phyloP scores from a whole-genome alignment of 1,284 basidiomycete species.

The Microbotryum silenes-acaulis region DNA sequence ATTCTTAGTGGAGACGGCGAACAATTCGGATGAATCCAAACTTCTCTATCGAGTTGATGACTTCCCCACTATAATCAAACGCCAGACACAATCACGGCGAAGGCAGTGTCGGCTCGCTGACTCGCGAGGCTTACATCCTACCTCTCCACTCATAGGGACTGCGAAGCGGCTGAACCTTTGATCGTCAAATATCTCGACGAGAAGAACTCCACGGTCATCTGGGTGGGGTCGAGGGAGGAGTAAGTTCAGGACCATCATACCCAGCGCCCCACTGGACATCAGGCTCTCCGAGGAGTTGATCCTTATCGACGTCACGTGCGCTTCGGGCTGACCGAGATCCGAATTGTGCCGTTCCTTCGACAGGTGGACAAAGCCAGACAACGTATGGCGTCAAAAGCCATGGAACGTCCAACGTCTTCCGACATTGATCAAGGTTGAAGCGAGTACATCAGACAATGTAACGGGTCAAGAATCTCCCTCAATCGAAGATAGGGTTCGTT shows the following conservation, averaged over 20 bases:
- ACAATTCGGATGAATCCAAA: background rate
- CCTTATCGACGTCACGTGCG: background rate
- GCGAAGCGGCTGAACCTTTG: constrained; percentile 1
- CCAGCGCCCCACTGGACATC: too few relatives aligned
- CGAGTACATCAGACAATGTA: background rate
- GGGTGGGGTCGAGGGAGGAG: background rate
- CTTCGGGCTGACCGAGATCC: background rate
- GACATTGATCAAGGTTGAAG: constrained; percentile 3
- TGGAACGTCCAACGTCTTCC: constrained; percentile 3
- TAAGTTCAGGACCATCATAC: background rate
- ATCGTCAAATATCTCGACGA: background rate
- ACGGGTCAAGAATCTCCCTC: background rate
- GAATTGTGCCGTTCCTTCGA: background rate
- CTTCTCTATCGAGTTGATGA: background rate
- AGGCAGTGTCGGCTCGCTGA: background rate
- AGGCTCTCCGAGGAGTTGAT: background rate
- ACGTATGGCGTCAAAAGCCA: constrained; percentile 4
- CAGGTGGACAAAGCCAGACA: constrained; percentile 7
- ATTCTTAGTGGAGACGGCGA: background rate
- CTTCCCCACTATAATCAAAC: background rate
- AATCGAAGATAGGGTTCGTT: background rate
- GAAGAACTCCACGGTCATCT: background rate
- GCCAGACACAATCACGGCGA: background rate
- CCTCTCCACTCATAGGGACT: background rate
- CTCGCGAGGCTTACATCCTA: background rate